Evolutionary conservation across 2,329 filamentous ascomycete species (phyloP).

Genomic region (Claviceps lovelessii): DNA sequence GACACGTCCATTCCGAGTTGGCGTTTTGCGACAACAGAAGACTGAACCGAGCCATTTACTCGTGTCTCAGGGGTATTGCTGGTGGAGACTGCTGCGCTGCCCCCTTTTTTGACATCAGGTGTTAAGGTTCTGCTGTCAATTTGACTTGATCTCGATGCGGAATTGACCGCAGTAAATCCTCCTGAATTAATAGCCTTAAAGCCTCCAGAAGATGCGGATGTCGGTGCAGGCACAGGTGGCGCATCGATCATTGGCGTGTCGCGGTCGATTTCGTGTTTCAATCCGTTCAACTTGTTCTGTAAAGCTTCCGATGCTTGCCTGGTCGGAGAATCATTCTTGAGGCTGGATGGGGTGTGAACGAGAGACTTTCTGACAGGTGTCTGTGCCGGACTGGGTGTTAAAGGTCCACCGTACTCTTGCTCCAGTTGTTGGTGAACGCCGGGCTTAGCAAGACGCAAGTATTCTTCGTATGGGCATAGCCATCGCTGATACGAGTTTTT

Average conservation of each 20-base stretch:
- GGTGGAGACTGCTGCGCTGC: constrained; percentile 47
- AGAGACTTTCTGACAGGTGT: constrained; percentile 56
- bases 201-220: constrained; percentile 19
- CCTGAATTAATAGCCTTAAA: constrained; percentile 29
- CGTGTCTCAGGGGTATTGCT: constrained; percentile 53
- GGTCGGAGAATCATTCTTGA: constrained; percentile 53
- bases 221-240: constrained; percentile 20
- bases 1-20: constrained; percentile 44
- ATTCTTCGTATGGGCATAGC: constrained; percentile 94
- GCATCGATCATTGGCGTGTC: constrained; percentile 36
- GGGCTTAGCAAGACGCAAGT: constrained; percentile 77
- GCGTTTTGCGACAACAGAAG: constrained; percentile 57
- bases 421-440: constrained; percentile 94
- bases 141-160: constrained; percentile 55
- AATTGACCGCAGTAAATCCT: constrained; percentile 63
- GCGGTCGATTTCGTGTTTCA: constrained; percentile 31
- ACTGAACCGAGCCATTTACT: constrained; percentile 33
- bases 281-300: constrained; percentile 32
- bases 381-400: constrained; percentile 59
- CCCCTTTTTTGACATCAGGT: constrained; percentile 43
- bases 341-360: constrained; percentile 43
- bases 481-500: constrained; percentile 98
- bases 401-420: constrained; percentile 79
- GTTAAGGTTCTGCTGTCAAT: constrained; percentile 42
- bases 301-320: constrained; percentile 39